Conservation (phyloP, 148 eudicot genomes). For the Gaultheria prostrata region DNA sequence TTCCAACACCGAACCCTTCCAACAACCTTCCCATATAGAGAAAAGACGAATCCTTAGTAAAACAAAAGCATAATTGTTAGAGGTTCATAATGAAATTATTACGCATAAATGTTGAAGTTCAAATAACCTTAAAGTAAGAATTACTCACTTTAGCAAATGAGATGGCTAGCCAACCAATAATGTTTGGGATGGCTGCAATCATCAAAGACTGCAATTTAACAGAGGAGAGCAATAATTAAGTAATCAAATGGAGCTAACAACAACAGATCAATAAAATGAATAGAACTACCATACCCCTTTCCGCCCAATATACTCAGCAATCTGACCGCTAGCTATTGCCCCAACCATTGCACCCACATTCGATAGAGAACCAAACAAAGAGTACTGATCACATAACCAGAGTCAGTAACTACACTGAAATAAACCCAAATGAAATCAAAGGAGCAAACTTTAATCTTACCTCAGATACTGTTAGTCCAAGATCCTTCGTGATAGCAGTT, state of each 20-base stretch:
- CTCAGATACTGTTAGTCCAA: slow-evolving; percentile 77
- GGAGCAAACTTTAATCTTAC: slow-evolving; percentile 30
- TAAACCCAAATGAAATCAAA: slow-evolving; percentile 13
- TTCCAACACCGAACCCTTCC: slow-evolving; percentile 97
- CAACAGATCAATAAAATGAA: background rate
- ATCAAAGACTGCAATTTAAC: slow-evolving; percentile 69
- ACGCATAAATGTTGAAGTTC: background rate
- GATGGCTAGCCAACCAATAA: slow-evolving; percentile 93
- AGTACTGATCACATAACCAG: slow-evolving; percentile 47
- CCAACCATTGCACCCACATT: slow-evolving; percentile 99
- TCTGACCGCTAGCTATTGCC: slow-evolving; percentile 95
- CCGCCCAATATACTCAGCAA: slow-evolving; percentile 92
- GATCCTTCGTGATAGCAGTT: slow-evolving; percentile 65
- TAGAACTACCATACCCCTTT: slow-evolving; percentile 60
- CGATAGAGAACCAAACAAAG: slow-evolving; percentile 83
- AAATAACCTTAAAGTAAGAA: background rate
- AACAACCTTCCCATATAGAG: slow-evolving; percentile 91
- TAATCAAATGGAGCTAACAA: background rate
- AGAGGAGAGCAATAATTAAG: slow-evolving; percentile 2
- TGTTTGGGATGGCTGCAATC: slow-evolving; percentile 95
- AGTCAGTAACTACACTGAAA: slow-evolving; percentile 13
- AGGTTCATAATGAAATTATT: background rate
- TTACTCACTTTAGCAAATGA: slow-evolving; percentile 82
- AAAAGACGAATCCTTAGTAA: slow-evolving; percentile 72
- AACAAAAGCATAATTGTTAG: background rate